Base-by-base conservation (phyloP, 2,329 filamentous ascomycete genomes). In the Aspergillus neoniger region DNA sequence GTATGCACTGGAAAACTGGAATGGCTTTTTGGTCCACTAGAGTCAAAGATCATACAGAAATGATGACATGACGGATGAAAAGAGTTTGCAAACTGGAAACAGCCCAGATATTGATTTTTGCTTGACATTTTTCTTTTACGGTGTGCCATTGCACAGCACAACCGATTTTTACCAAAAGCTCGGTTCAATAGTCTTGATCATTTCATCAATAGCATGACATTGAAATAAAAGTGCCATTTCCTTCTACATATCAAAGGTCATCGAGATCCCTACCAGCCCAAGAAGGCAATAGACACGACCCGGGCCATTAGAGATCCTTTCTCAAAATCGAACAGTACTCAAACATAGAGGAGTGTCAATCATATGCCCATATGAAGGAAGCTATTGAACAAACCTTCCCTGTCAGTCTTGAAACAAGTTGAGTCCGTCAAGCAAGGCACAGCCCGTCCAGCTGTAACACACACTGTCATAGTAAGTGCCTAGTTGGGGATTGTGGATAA, bases 1-100 rank as follows among this genome's bases (percentile, higher is more conserved):
- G 6, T 73, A 75, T 58, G 74, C 74, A 2, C 65, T 77, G 19
- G 60, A 66, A 15, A 66, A 67, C 39, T 66, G 66, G 67, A 59
- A 57, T 17, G 23, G 15, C 48, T 48, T 36, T 36, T 15, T 55
- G 49, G 41, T 52, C 15, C 10, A n/a, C 38, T 36, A 25, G 21
- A 28, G 5, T 50, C 14, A 43, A n/a, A 25, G 12, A 14, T 15
- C 15, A n/a, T 54, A 28, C 19, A 61, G 17, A 28, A 44, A 12
- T 28, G 6, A 36, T 38, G 14, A 15, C 19, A 8, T 43, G 44
- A 52, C 15, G 21, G 25, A 43, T 43, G 41, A 32, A 55, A 47
- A 47, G 12, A 12, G 25, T 8, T 5, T 8, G 39, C 23, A 17
- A 30, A 28, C 47, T 6, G 15, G 21, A 23, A 8, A 6, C 6